Evolutionary conservation across 306 rosid species (phyloP).

Genomic region (Quercus glauca): DNA sequence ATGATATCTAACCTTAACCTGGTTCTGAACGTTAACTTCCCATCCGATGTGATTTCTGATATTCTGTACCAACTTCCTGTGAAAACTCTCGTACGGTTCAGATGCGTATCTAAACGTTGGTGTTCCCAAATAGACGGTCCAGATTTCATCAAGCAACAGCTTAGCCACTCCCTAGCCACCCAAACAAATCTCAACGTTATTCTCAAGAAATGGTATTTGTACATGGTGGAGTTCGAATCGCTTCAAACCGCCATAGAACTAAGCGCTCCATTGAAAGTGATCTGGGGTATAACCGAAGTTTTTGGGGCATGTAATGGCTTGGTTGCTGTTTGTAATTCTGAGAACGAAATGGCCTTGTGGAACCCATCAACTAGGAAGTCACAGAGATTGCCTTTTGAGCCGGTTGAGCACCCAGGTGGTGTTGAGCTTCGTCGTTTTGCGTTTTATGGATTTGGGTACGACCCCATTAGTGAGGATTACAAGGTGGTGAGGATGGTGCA

Average conservation of each 20-base stretch:
- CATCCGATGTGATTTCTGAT: not conserved
- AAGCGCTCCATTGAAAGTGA: not conserved
- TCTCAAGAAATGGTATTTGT: not conserved
- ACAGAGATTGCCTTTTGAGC: not conserved
- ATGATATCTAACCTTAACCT: too few species aligned
- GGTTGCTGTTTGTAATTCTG: not conserved
- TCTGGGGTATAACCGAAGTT: not conserved
- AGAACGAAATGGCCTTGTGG: not conserved
- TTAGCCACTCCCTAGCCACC: not conserved
- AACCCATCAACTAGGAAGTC: not conserved
- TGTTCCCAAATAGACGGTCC: not conserved
- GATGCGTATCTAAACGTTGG: not conserved
- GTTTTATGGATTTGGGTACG: not conserved
- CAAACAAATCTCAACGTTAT: not conserved
- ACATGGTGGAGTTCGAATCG: not conserved
- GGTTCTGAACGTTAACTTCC: not conserved
- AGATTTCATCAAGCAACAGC: not conserved
- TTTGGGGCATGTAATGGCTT: not conserved
- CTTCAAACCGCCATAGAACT: not conserved
- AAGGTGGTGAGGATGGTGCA: constrained; percentile 8
- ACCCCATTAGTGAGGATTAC: not conserved
- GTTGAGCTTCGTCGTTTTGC: not conserved
- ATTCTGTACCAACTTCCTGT: not conserved
- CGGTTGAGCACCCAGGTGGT: not conserved
- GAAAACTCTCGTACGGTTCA: not conserved